Conservation (phyloP, 371 early-diverging fungal species). For the Coemansia sp. region DNA sequence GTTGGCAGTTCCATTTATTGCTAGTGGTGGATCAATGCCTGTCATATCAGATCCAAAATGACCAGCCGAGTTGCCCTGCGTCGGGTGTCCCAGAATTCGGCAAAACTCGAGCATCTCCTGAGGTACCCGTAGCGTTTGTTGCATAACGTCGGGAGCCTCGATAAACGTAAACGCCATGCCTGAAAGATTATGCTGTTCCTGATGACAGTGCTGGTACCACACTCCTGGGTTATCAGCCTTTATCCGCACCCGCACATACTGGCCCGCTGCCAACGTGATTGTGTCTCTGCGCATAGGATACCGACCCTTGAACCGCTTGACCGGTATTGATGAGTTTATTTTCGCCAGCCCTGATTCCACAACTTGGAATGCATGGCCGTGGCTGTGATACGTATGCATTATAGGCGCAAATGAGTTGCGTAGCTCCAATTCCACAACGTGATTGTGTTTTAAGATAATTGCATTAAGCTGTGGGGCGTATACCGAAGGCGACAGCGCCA, state of each 20-base stretch:
- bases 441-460: slow-evolving; percentile 52
- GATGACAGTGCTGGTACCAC: slow-evolving; percentile 79
- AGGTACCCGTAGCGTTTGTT: slow-evolving; percentile 52
- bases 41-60: background rate
- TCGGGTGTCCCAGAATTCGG: slow-evolving; percentile 52
- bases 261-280: slow-evolving; percentile 53
- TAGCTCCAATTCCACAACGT: slow-evolving; percentile 60
- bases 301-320: background rate
- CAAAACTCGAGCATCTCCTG: slow-evolving; percentile 56
- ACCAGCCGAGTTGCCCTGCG: background rate
- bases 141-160: slow-evolving; percentile 65
- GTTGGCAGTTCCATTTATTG: background rate
- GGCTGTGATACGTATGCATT: slow-evolving; percentile 77
- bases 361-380: slow-evolving; percentile 78
- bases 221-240: slow-evolving; percentile 73
- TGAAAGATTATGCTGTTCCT: slow-evolving; percentile 71
- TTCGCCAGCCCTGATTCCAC: slow-evolving; percentile 41
- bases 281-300: slow-evolving; percentile 2
- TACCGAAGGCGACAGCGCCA: slow-evolving; percentile 54
- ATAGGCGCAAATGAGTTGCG: slow-evolving; percentile 64
- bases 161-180: slow-evolving; percentile 63
- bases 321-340: background rate
- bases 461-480: slow-evolving; percentile 59
- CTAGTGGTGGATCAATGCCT: background rate
- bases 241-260: slow-evolving; percentile 64